Evolutionary conservation across 352 stramenopile species (phyloP), one percentile per base, ranked within the genome.

Genomic region (Globisporangium yorkense): DNA sequence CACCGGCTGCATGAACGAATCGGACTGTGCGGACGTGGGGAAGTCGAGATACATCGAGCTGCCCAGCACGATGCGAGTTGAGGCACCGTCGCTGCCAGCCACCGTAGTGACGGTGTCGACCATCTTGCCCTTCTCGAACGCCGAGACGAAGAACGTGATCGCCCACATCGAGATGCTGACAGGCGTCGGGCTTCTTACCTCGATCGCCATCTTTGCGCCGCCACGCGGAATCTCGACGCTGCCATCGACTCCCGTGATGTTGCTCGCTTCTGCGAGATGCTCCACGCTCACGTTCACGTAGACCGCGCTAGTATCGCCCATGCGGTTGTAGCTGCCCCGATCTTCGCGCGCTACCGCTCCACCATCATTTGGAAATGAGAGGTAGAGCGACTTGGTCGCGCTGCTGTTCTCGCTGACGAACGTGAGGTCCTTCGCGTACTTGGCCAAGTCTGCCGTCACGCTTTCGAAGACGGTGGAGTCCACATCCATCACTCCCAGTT

Each of bases 81-180:
- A 20, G 16, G 16, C 18, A 5, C 41, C 21, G 29, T 52, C 51
- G 2, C 20, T 27, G 0, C 13, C 24, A 13, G 4, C 10, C 18
- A 24, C 18, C 0, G 21, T 39, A 0, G 52, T 62, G 41, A 62
- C 31, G 50, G 56, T 59, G 0, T 43, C 43, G 35, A 69, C 27
- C 21, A 55, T 29, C 3, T 47, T 47, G 12, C 57, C 50, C 4
- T 49, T 10, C n/a, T 66, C 20, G 35, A 69, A 59, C 7, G 48
- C 57, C 12, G 56, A 59, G 13, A 69, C 27, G 5, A 62, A 55
- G 58, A 69, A 62, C 20, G 62, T 62, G 35, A 68, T 6, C 20
- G 44, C 31, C n/a, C 0, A 10, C 7, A 18, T 50, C n/a, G 44
- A 50, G 3, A 20, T 20, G 15, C 10, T 9, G 12, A 21, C 4